Base-by-base conservation (phyloP, 257 asterid species). In the Nicotiana otophora region DNA sequence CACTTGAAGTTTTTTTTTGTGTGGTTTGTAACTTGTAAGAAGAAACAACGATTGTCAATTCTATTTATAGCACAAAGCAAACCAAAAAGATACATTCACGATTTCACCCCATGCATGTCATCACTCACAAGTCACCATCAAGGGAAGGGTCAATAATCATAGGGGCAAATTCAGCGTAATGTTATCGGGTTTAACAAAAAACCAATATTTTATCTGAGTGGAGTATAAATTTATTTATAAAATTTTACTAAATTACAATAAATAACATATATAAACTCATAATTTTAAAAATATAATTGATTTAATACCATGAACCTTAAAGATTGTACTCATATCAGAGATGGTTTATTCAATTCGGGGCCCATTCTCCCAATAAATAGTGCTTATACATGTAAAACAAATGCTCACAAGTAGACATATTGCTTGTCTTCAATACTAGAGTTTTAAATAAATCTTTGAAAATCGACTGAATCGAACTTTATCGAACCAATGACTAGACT, bases 371-470 rank as follows among this genome's bases (percentile, higher is more conserved):
- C 9, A 48, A 74, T 74, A 74, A 74, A 74, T 74, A 74, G 48
- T 74, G 23, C 42, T 26, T 58, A 74, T 8, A 48, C 28, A 51
- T 51, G 11, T 63, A 75, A 63, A 65, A 83, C 74, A 65, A 63
- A 76, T 83, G 69, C 48, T 57, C 66, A 46, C 88, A 83, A 86
- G 86, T 86, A 83, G 85, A 70, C 81, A 67, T 77, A 75, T 75
- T 83, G 83, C 84, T 10, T 65, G 70, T 86, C 77, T 23, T 74
- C 23, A 58, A 60, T 23, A 39, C 84, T 39, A 39, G 10, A 5
- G 46, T 39, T 0, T 7, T 39, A 5, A 36, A 36, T 39, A 39
- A 7, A 0, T 39, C 46, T 39, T 39, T 39, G 46, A 39, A 39
- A 39, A 36, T 39, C 46, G 46, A 1, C 8, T 7, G 10, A 36